Conservation (phyloP, 2,329 filamentous ascomycete species). For the Ophiostoma sp. region DNA sequence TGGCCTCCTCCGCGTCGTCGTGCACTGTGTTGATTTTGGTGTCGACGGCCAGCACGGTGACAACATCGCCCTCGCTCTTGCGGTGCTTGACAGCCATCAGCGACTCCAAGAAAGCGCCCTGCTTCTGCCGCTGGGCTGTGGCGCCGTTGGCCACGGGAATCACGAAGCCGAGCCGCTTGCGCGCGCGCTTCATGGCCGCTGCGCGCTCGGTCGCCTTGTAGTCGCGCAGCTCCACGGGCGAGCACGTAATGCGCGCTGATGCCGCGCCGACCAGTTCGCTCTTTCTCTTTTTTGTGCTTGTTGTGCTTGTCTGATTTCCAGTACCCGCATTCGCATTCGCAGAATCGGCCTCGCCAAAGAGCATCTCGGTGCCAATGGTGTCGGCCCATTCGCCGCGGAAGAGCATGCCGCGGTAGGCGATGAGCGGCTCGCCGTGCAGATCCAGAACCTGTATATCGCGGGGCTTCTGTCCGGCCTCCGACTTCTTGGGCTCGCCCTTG, state of each 20-base stretch:
- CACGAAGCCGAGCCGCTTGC: constrained; percentile 24
- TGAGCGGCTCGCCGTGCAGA: constrained; percentile 72
- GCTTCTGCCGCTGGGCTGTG: constrained; percentile 25
- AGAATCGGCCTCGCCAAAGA: constrained; percentile 51
- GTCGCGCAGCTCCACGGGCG: constrained; percentile 25
- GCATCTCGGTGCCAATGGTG: constrained; percentile 76
- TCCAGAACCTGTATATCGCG: constrained; percentile 72
- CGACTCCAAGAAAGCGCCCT: constrained; percentile 28
- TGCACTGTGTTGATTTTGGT: constrained; percentile 12
- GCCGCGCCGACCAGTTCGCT: constrained; percentile 32
- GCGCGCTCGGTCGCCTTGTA: constrained; percentile 4
- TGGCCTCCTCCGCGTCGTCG: constrained; percentile 23
- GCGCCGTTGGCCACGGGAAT: constrained; percentile 26
- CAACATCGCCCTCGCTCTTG: constrained; percentile 28
- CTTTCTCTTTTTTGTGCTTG: background rate
- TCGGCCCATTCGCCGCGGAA: constrained; percentile 78
- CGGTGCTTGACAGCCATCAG: constrained; percentile 29
- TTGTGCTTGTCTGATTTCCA: background rate
- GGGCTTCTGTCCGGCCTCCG: background rate
- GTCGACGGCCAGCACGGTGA: constrained; percentile 29
- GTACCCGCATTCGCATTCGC: too few species aligned
- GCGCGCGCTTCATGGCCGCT: constrained; percentile 10
- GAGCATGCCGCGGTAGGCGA: constrained; percentile 72
- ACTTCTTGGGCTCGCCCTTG: background rate
- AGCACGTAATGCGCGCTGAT: constrained; percentile 26